Evolutionary conservation across 139 green algal species (phyloP), one percentile per base, ranked within the genome.

Genomic region (Marvania coccoides): DNA sequence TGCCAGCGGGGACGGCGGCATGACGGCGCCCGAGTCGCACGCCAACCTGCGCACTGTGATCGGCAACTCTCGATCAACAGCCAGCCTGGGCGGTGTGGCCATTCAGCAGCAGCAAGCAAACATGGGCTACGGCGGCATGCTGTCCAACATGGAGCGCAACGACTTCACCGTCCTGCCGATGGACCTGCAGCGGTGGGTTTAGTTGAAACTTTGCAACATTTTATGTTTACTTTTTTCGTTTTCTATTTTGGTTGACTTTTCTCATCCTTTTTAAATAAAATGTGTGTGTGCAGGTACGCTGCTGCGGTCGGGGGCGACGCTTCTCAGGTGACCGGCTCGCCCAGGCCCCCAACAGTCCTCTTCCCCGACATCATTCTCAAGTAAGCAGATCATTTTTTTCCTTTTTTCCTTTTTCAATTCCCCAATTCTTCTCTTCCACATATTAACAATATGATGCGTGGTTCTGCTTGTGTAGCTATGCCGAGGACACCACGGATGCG

Each of bases 391-490:
- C 42, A 51, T 51, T 51, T 51, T 51, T 28, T 28, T 19, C 42
- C 42, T 51, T 19, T 51, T 51, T 51, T 51, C 42, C 42, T 19
- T 51, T 28, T 51, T 51, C 19, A 51, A 51, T 28, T 51, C 42
- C n/a, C n/a, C n/a, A n/a, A n/a, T n/a, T n/a, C n/a, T n/a, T n/a
- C n/a, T n/a, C n/a, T n/a, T n/a, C n/a, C n/a, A n/a, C n/a, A n/a
- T n/a, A n/a, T n/a, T n/a, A n/a, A n/a, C n/a, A n/a, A n/a, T n/a
- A n/a, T n/a, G n/a, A n/a, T n/a, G n/a, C n/a, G n/a, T n/a, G n/a
- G n/a, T n/a, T n/a, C 42, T 51, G 19, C 42, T 51, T 51, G 9
- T 47, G 65, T 55, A 69, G 55, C 28, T 77, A 77, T 59, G 37
- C 63, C 10, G 24, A 47, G 12, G 33, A 45, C n/a, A 72, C 56